Percentiles rank a stretch among this genome's conserved stretches.
Conservation (phyloP, 345 rosid genomes). For the Corchorus olitorius region DNA sequence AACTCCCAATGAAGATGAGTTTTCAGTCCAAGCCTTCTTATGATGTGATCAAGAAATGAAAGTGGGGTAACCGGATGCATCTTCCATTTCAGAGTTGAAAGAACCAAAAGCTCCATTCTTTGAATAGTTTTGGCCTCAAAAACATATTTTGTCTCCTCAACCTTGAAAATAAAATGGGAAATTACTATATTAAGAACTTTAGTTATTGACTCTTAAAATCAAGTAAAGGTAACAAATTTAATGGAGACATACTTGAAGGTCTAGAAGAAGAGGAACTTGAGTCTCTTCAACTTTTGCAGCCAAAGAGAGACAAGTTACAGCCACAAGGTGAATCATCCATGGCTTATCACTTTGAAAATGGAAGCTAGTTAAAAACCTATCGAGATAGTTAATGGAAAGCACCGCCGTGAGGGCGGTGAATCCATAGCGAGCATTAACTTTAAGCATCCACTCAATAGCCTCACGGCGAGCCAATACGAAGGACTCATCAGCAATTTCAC, state of each 20-base stretch:
- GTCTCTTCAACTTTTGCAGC: slow-evolving; percentile 97
- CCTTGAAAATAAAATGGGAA: slow-evolving; percentile 36
- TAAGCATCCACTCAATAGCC: slow-evolving; percentile 82
- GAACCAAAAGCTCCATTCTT: slow-evolving; percentile 93
- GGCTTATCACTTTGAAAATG: slow-evolving; percentile 65
- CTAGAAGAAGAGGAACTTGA: slow-evolving; percentile 75
- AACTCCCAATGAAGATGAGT: slow-evolving; percentile 68
- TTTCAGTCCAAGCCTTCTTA: slow-evolving; percentile 71
- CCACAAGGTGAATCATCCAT: slow-evolving; percentile 89
- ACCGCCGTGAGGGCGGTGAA: slow-evolving; percentile 73
- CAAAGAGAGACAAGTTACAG: slow-evolving; percentile 85
- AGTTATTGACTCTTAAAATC: slow-evolving; percentile 1
- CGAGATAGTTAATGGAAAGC: slow-evolving; percentile 79
- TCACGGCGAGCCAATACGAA: slow-evolving; percentile 51
- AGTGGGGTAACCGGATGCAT: slow-evolving; percentile 89
- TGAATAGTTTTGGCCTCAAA: slow-evolving; percentile 89
- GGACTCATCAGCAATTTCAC: slow-evolving; percentile 26
- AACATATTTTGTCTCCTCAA: slow-evolving; percentile 63
- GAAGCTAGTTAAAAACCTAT: slow-evolving; percentile 63
- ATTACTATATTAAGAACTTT: background rate
- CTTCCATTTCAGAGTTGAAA: slow-evolving; percentile 83
- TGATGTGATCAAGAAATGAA: slow-evolving; percentile 75
- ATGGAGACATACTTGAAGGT: slow-evolving; percentile 63
- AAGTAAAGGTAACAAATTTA: background rate
- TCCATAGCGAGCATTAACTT: slow-evolving; percentile 61